A percentile compares a stretch with the other conserved stretches of the same genome.
Conservation (phyloP, 2,329 filamentous ascomycete species). For the Verticillium nubilum region DNA sequence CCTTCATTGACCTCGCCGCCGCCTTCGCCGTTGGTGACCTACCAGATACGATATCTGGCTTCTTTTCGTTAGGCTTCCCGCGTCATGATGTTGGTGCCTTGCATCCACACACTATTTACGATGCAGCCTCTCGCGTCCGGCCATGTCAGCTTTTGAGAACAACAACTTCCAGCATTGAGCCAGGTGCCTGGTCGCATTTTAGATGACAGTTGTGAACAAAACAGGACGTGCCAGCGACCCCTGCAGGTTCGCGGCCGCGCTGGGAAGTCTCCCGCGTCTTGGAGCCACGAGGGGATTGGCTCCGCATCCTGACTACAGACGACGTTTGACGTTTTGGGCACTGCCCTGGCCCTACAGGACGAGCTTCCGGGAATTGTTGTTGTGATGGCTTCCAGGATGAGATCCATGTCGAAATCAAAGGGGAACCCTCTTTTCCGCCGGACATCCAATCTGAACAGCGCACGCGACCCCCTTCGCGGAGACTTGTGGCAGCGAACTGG, state of each 20-base stretch:
- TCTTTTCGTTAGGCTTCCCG: not conserved
- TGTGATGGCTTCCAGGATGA: slow-evolving; percentile 5
- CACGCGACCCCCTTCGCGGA: slow-evolving; percentile 35
- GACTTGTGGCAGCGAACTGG: slow-evolving; percentile 33
- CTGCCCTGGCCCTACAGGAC: not conserved
- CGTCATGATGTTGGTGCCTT: not conserved
- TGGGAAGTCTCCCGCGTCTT: not conserved
- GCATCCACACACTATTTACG: not conserved
- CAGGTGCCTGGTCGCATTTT: not conserved
- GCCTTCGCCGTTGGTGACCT: not conserved
- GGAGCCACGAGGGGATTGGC: not conserved
- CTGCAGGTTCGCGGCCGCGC: not conserved
- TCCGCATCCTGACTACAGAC: not conserved
- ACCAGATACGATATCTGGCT: not conserved
- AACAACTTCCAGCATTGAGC: not conserved
- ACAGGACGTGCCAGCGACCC: not conserved
- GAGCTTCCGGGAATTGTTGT: not conserved
- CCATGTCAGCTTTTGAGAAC: slow-evolving; percentile 5
- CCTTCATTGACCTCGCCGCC: not conserved
- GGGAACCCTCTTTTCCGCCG: not conserved
- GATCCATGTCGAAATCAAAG: not conserved
- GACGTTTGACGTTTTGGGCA: not conserved
- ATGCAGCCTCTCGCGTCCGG: slow-evolving; percentile 9
- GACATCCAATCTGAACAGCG: slow-evolving; percentile 29
- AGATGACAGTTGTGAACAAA: not conserved